These are phyloP conservation scores for Colletotrichum lentis DNA, from an alignment of 2,329 filamentous ascomycete species.

Conservation along the genomic window DNA sequence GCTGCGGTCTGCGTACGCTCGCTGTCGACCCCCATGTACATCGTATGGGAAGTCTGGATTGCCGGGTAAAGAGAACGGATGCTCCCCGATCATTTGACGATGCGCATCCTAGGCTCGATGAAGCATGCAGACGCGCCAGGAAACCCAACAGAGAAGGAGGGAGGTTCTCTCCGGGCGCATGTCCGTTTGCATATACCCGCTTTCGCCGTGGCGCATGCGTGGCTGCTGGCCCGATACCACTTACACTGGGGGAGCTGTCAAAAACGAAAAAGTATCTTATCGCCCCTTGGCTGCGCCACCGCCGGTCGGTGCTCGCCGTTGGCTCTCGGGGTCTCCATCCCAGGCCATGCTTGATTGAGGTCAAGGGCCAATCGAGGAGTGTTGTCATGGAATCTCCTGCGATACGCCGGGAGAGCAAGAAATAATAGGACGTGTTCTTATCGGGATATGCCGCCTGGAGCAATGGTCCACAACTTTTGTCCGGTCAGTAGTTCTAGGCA, in stretches of 20 bases:
- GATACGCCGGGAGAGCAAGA: constrained; percentile 3
- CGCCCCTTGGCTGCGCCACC: neutral
- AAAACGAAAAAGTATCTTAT: neutral
- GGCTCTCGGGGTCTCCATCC: neutral
- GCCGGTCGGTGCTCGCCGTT: constrained; percentile 13
- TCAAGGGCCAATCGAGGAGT: constrained; percentile 14
- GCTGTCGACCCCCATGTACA: constrained; percentile 25
- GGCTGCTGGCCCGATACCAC: neutral
- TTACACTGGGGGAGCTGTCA: neutral
- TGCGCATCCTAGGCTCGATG: neutral
- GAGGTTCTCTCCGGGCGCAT: constrained; percentile 7
- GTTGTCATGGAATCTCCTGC: constrained; percentile 28
- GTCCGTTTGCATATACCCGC: constrained; percentile 24
- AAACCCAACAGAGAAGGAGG: constrained; percentile 8
- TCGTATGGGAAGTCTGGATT: constrained; percentile 31
- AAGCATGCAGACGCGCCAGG: constrained; percentile 1
- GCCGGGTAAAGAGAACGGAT: constrained; percentile 10
- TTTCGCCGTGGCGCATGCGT: neutral
- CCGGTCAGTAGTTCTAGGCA: neutral
- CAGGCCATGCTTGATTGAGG: constrained; percentile 25
- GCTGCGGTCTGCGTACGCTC: constrained; percentile 24
- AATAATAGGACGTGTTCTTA: constrained; percentile 13
- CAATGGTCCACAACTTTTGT: neutral
- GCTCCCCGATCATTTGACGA: constrained; percentile 34
- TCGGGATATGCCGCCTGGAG: neutral